Evolutionary conservation across 169 alveolate species (phyloP), one percentile per base, ranked within the genome.

Genomic region (Amoebophrya sp.): DNA sequence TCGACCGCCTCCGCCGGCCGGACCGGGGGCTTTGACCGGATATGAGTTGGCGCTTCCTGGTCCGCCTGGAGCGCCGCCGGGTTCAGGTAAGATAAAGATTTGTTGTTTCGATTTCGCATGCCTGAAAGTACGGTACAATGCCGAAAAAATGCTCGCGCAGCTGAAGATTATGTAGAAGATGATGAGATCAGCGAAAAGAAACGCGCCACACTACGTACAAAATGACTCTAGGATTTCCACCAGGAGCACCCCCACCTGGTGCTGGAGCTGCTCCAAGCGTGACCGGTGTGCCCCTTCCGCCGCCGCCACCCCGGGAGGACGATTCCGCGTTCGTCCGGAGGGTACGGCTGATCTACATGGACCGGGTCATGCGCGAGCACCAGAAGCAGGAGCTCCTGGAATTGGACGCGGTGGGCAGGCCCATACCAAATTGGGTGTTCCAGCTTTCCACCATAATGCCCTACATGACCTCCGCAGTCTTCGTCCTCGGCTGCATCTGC

Each of bases 271-370:
- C n/a, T n/a, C 89, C 89, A 77, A 32, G 23, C 39, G 23, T 14
- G 23, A 23, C 40, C 23, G 89, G 89, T 77, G 32, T 77, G 32
- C 39, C 39, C 3, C 55, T 66, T 0, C 92, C 92, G 33, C 92
- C 92, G 35, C 88, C 92, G 2, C 92, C 92, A 40, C 92, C 92
- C 0, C 7, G 47, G 18, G 92, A 90, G 88, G 92, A 90, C 88
- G 92, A 33, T 25, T 1, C 35, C 41, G 29, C 92, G 38, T 90
- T 90, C 47, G 77, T 90, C 14, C 77, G 92, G 2, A 77, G 92
- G 18, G 92, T 90, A 0, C 33, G 77, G 32, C 88, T 90, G 77
- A 39, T 39, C 38, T 90, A 90, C 77, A 12, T 90, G 77, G 92
- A 90, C 92, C 33, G 92, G n/a, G 92, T 39, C 32, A 33, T 38